Evolutionary conservation across 2,329 filamentous ascomycete species (phyloP), one percentile per base, ranked within the genome.

Genomic region (Pyrenophora teres): DNA sequence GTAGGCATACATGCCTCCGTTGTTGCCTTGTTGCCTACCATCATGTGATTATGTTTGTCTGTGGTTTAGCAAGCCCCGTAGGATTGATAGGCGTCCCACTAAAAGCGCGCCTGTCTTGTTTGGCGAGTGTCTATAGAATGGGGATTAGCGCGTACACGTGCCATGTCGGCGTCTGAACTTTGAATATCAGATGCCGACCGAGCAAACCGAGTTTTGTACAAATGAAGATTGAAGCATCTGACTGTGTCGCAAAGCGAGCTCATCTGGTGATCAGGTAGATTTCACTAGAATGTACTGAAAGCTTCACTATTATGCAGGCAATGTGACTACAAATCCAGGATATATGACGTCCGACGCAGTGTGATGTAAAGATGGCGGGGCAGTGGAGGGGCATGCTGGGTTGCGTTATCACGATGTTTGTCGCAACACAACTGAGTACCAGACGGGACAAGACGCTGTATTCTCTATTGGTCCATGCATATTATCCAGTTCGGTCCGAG

Each of bases 401-500:
- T 49, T 52, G n/a, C 49, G 27, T 36, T 36, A 55, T 44, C 25
- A 30, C 27, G n/a, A 39, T 46, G 4, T 16, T 38, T 33, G 32
- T 45, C 33, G 37, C 37, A 64, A 40, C 60, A 69, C 40, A 19
- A n/a, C 3, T 36, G 8, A 23, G 13, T 23, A n/a, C 35, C 27
- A 3, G 3, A 30, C 8, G 9, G 35, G 21, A 33, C 35, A 23
- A 35, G 23, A 25, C 8, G 6, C 3, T 40, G 16, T 12, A 13
- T 9, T 40, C 2, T 21, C 18, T 36, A 32, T 19, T 32, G 16
- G 40, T 31, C 54, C 42, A 41, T 46, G 52, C 40, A 52, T 54
- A 52, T 59, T 63, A 50, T 52, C 37, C 56, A 52, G 49, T 46
- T 64, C 63, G 65, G 64, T 57, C 56, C 55, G 58, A 63, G 56